These are phyloP conservation scores for Viola odorata DNA, from an alignment of 345 rosid species.

Conservation along the genomic window DNA sequence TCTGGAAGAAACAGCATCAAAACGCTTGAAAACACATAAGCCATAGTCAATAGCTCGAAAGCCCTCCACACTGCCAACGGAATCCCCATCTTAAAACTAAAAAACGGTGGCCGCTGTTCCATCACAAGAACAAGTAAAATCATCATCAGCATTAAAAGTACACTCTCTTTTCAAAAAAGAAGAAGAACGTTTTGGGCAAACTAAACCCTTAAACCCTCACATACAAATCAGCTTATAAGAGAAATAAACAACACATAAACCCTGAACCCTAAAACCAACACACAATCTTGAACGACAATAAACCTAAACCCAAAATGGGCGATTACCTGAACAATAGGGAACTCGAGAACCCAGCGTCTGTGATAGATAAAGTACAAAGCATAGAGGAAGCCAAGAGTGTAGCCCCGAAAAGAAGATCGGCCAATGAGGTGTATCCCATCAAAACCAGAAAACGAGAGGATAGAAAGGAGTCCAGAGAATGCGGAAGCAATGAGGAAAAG, in stretches of 20 bases:
- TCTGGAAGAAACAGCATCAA: constrained; percentile 39
- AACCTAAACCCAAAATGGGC: neutral
- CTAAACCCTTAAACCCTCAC: too few species aligned
- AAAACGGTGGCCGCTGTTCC: constrained; percentile 69
- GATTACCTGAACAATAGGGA: constrained; percentile 84
- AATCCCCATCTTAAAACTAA: constrained; percentile 84
- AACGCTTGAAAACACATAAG: constrained; percentile 42
- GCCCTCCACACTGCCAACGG: constrained; percentile 49
- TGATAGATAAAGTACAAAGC: constrained; percentile 41
- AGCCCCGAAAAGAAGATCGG: constrained; percentile 61
- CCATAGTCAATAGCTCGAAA: constrained; percentile 48
- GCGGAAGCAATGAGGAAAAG: constrained; percentile 20
- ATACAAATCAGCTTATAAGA: too few species aligned
- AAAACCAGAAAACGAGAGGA: constrained; percentile 33
- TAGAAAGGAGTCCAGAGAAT: constrained; percentile 40
- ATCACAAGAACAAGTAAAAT: constrained; percentile 12
- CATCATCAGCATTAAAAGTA: constrained; percentile 3
- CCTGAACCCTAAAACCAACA: neutral
- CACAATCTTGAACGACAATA: neutral
- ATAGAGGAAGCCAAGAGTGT: constrained; percentile 57
- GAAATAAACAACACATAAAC: neutral
- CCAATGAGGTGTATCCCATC: constrained; percentile 23
- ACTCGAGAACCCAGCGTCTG: constrained; percentile 70
- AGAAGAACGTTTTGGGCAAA: too few species aligned
- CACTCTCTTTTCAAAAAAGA: too few species aligned